phyloP scores from a whole-genome alignment of 73 alveolate species.

The Stentor coeruleus region DNA sequence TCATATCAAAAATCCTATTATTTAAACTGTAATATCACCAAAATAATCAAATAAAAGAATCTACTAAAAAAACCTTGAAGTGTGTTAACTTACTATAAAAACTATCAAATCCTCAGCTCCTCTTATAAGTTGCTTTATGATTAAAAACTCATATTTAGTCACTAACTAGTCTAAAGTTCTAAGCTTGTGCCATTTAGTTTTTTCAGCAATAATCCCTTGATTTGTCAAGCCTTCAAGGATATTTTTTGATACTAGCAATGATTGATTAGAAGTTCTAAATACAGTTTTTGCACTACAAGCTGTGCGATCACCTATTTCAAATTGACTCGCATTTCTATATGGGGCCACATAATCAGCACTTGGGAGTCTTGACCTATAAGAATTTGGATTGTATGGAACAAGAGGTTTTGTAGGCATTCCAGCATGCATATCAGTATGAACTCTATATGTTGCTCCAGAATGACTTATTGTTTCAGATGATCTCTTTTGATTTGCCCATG shows the following conservation, averaged over 20 bases:
- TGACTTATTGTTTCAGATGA: conserved; percentile 40
- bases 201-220: conserved; percentile 59
- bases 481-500: conserved; percentile 37
- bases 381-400: conserved; percentile 60
- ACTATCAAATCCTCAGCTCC: too few relatives aligned
- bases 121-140: not conserved
- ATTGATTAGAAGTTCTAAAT: conserved; percentile 21
- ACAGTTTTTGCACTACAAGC: conserved; percentile 20
- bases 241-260: not conserved
- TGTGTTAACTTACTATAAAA: too few relatives aligned
- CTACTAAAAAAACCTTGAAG: too few relatives aligned
- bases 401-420: conserved; percentile 77
- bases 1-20: too few relatives aligned
- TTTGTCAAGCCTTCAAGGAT: conserved; percentile 23
- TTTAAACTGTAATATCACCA: too few relatives aligned
- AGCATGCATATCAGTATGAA: conserved; percentile 46
- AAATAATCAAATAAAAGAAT: too few relatives aligned
- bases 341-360: conserved; percentile 59
- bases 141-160: not conserved
- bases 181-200: conserved; percentile 50
- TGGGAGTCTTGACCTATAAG: conserved; percentile 56
- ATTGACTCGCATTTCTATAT: conserved; percentile 51
- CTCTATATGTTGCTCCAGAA: conserved; percentile 33
- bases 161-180: conserved; percentile 26
- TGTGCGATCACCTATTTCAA: conserved; percentile 56